phyloP scores from a whole-genome alignment of 768 basidiomycete species.

The Hericium coralloides region DNA sequence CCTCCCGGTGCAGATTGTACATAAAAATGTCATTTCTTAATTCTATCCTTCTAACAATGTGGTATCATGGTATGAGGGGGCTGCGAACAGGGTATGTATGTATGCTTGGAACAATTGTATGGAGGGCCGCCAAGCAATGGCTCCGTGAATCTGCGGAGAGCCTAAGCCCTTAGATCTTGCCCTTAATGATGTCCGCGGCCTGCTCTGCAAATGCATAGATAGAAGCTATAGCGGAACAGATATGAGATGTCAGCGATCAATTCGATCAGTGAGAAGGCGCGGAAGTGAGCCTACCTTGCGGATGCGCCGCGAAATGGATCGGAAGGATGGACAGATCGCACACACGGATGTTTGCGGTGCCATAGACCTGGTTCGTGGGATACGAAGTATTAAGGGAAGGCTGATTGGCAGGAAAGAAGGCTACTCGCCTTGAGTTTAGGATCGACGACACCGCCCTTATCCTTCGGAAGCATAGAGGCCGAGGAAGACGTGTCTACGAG shows the following conservation, averaged over 20 bases:
- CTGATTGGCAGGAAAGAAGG: background rate
- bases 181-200: constrained; percentile 10
- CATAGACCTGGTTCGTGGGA: constrained; percentile 12
- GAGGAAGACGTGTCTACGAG: constrained; percentile 12
- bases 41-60: no score
- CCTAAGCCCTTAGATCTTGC: background rate
- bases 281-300: constrained; percentile 18
- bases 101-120: no score
- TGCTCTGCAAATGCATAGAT: constrained; percentile 12
- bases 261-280: background rate
- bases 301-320: constrained; percentile 39
- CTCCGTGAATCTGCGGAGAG: no score
- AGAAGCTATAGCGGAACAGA: constrained; percentile 3
- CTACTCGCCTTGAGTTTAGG: constrained; percentile 4
- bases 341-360: constrained; percentile 43
- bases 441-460: constrained; percentile 18
- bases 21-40: no score
- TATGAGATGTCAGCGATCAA: no score
- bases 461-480: constrained; percentile 14
- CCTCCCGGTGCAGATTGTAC: no score
- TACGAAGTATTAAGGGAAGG: background rate
- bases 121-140: no score
- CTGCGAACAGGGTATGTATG: no score
- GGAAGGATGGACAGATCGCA: constrained; percentile 52
- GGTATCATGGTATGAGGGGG: no score